Evolutionary conservation across 2,329 filamentous ascomycete species (phyloP).

Genomic region (Elsinoe fawcettii): DNA sequence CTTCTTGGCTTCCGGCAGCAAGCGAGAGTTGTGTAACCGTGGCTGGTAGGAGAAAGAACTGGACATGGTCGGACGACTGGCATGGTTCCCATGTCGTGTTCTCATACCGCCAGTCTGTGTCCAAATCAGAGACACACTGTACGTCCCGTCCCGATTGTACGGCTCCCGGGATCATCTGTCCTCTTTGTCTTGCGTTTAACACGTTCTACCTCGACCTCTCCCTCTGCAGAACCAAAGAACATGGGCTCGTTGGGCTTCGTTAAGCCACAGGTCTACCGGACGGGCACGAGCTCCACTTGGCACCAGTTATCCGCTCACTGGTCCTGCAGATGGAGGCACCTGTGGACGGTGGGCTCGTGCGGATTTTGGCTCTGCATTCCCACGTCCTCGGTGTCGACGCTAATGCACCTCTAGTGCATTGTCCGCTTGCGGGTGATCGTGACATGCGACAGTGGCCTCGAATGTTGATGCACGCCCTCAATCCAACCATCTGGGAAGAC

Average conservation of each 20-base stretch:
- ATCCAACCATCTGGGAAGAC: slow-evolving; percentile 10
- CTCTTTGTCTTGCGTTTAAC: slow-evolving; percentile 8
- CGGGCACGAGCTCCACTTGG: slow-evolving; percentile 13
- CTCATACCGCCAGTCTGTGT: slow-evolving; percentile 13
- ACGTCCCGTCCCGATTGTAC: slow-evolving; percentile 8
- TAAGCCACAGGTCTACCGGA: neutral
- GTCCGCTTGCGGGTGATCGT: slow-evolving; percentile 14
- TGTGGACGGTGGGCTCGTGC: slow-evolving; percentile 9
- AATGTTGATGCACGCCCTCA: slow-evolving; percentile 11
- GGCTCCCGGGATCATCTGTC: slow-evolving; percentile 7
- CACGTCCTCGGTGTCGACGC: slow-evolving; percentile 14
- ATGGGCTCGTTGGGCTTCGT: neutral
- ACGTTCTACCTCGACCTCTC: neutral
- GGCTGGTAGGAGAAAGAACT: neutral
- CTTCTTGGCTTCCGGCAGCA: neutral
- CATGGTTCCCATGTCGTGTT: slow-evolving; percentile 6
- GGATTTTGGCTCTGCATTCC: slow-evolving; percentile 12
- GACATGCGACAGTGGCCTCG: slow-evolving; percentile 15
- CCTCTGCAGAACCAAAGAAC: too few species aligned
- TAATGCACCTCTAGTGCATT: slow-evolving; percentile 14
- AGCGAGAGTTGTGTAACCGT: neutral
- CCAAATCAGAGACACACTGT: slow-evolving; percentile 5
- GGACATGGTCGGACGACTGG: slow-evolving; percentile 1
- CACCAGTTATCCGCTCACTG: slow-evolving; percentile 4
- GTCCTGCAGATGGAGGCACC: neutral